Percentiles rank a stretch among this genome's conserved stretches.
Conservation (phyloP, 2,329 filamentous ascomycete genomes). For the Pestalotiopsis fici region DNA sequence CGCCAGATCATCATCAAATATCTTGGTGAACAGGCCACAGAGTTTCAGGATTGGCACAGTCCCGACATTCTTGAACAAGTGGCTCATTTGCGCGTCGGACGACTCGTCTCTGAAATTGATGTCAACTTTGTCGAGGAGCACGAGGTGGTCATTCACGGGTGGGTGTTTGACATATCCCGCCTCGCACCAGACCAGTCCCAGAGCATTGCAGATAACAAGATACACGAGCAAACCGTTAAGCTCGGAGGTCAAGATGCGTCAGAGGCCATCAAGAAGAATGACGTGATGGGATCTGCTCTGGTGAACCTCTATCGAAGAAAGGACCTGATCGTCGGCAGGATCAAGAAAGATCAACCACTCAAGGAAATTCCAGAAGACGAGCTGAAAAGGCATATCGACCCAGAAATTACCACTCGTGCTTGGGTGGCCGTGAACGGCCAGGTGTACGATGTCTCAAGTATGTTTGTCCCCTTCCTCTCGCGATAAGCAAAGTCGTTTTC, state of each 20-base stretch:
- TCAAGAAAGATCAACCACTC: neutral
- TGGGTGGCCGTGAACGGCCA: constrained; percentile 9
- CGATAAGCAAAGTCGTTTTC: neutral
- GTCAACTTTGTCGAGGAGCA: constrained; percentile 4
- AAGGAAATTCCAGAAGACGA: constrained; percentile 12
- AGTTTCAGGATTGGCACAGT: constrained; percentile 13
- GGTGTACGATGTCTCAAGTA: constrained; percentile 16
- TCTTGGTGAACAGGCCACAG: constrained; percentile 13
- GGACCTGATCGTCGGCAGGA: constrained; percentile 13
- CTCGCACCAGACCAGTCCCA: constrained; percentile 7
- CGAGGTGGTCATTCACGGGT: constrained; percentile 17
- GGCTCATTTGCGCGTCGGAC: constrained; percentile 12
- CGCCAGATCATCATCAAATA: constrained; percentile 7
- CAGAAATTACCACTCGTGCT: neutral
- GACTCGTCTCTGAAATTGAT: constrained; percentile 14
- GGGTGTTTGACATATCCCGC: constrained; percentile 18
- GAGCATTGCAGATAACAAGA: neutral
- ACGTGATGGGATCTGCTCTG: neutral
- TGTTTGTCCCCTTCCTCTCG: neutral
- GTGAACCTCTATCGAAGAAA: constrained; percentile 7
- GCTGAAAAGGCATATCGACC: constrained; percentile 10
- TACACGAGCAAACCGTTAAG: constrained; percentile 1
- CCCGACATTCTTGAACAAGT: constrained; percentile 12
- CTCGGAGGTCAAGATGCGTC: constrained; percentile 11
- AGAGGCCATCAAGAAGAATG: neutral